Conservation (phyloP, 1,284 basidiomycete species). For the Coriolopsis trogii region DNA sequence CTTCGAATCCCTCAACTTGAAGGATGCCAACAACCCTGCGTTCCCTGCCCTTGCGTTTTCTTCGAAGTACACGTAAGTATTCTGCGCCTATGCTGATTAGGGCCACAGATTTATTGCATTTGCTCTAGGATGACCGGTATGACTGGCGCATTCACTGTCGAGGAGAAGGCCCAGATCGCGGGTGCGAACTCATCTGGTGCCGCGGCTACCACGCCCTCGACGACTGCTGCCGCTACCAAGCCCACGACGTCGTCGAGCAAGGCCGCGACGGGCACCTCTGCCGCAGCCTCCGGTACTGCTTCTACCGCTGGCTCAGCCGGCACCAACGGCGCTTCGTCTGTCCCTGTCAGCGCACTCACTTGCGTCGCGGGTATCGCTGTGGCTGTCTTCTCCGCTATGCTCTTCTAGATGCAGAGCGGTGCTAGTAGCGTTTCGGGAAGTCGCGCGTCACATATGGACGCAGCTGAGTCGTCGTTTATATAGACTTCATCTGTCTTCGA, state of each 20-base stretch:
- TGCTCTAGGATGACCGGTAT: constrained; percentile 55
- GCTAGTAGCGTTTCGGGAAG: neutral
- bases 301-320: constrained; percentile 25
- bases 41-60: constrained; percentile 77
- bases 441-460: too few relatives aligned
- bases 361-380: constrained; percentile 31
- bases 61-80: constrained; percentile 70
- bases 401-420: constrained; percentile 24
- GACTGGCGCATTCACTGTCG: constrained; percentile 63
- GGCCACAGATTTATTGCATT: too few relatives aligned
- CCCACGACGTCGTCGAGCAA: constrained; percentile 13
- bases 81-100: neutral
- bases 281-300: constrained; percentile 22
- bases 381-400: constrained; percentile 33
- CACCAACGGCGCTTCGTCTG: constrained; percentile 29
- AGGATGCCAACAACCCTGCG: constrained; percentile 51
- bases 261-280: constrained; percentile 16
- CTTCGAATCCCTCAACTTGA: constrained; percentile 59
- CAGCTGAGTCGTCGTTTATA: too few relatives aligned
- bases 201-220: constrained; percentile 14
- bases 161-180: constrained; percentile 55
- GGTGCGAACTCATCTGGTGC: constrained; percentile 15
- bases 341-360: constrained; percentile 28
- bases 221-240: constrained; percentile 19
- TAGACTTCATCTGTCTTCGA: constrained; percentile 6